Percentiles rank a stretch among this genome's conserved stretches.
Conservation (phyloP, 2,329 filamentous ascomycete genomes). For the Trematosphaeria pertusa region DNA sequence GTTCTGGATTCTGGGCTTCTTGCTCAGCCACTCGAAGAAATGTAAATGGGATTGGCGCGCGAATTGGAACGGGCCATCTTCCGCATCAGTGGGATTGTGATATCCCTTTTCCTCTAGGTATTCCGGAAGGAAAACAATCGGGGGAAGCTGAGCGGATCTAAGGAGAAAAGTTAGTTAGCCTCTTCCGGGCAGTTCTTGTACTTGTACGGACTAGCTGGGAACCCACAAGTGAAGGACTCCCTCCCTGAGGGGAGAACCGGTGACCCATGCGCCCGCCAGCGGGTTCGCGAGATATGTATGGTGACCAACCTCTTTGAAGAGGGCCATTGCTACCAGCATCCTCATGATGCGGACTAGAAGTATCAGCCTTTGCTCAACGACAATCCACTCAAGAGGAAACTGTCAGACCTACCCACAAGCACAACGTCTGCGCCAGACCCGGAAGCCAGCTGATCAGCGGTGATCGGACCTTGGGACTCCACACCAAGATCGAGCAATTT, state of each 20-base stretch:
- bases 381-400: background rate
- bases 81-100: constrained; percentile 29
- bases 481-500: constrained; percentile 7
- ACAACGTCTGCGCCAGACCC: constrained; percentile 1
- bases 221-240: constrained; percentile 1
- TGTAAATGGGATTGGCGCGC: constrained; percentile 24
- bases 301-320: constrained; percentile 4
- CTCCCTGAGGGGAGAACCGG: background rate
- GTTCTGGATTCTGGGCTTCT: constrained; percentile 19
- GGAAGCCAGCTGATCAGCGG: constrained; percentile 1
- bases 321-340: constrained; percentile 4
- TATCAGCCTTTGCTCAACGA: background rate
- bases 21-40: constrained; percentile 33
- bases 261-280: background rate
- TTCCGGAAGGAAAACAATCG: constrained; percentile 24
- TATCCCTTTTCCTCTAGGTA: constrained; percentile 36
- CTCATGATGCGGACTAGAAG: constrained; percentile 5
- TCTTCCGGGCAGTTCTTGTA: no score
- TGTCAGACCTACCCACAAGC: constrained; percentile 2
- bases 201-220: background rate
- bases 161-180: no score
- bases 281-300: constrained; percentile 4
- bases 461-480: background rate
- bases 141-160: no score
- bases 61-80: constrained; percentile 36